Evolutionary conservation across 352 stramenopile genomes (phyloP).

Genomic region (Globisporangium camurandrum): DNA sequence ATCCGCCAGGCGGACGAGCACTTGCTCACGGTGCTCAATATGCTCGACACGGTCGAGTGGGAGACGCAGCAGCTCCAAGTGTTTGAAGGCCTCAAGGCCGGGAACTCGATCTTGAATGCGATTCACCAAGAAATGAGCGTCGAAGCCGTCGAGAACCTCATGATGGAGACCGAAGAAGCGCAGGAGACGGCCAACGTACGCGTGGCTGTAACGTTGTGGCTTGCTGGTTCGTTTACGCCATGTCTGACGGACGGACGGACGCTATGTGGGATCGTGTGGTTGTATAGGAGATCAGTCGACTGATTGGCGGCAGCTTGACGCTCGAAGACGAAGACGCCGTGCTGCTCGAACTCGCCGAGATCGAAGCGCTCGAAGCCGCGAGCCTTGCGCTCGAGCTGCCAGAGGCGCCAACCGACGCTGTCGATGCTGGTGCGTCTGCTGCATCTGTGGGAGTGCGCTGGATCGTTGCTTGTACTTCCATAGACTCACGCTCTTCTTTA

Average conservation of each 20-base stretch:
- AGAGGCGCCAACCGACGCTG: slow-evolving; percentile 32
- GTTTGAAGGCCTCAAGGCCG: slow-evolving; percentile 84
- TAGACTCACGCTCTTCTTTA: background rate
- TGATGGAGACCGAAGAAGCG: slow-evolving; percentile 85
- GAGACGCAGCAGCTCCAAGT: slow-evolving; percentile 84
- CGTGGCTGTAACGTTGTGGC: background rate
- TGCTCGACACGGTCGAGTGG: slow-evolving; percentile 87
- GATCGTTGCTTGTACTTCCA: too few relatives aligned
- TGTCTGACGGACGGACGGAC: slow-evolving; percentile 3
- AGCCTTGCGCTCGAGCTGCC: slow-evolving; percentile 48
- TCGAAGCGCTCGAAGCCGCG: slow-evolving; percentile 65
- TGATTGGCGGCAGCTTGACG: slow-evolving; percentile 71
- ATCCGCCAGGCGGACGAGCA: slow-evolving; percentile 83
- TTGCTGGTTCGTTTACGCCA: background rate
- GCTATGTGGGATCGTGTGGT: slow-evolving; percentile 4
- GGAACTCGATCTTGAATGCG: slow-evolving; percentile 81
- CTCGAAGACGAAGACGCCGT: slow-evolving; percentile 83
- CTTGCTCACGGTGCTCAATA: slow-evolving; percentile 77
- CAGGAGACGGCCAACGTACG: slow-evolving; percentile 68
- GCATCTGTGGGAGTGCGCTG: background rate
- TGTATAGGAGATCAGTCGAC: slow-evolving; percentile 75
- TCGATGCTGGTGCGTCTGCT: slow-evolving; percentile 31
- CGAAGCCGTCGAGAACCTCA: slow-evolving; percentile 82
- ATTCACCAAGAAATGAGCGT: slow-evolving; percentile 88
- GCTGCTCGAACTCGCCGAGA: slow-evolving; percentile 76